These are phyloP conservation scores for Botrytis hyacinthi DNA, from an alignment of 2,329 filamentous ascomycete genomes.

Conservation along the genomic window DNA sequence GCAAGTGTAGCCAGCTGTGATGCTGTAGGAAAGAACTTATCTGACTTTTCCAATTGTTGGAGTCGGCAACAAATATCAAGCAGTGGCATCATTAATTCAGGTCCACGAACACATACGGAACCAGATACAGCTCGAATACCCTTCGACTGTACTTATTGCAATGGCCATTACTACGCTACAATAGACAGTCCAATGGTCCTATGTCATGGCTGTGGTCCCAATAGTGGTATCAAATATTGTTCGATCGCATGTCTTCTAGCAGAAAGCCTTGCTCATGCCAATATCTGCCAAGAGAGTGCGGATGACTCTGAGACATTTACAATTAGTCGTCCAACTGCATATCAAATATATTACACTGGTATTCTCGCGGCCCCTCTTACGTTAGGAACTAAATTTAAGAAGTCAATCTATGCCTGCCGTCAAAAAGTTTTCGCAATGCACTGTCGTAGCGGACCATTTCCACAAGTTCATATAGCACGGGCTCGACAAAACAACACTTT, in stretches of 20 bases:
- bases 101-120: not conserved
- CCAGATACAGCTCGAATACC: not conserved
- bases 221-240: conserved; percentile 30
- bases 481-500: conserved; percentile 19
- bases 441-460: conserved; percentile 29
- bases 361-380: not conserved
- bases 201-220: conserved; percentile 31
- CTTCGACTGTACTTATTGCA: conserved; percentile 24
- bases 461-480: conserved; percentile 29
- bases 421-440: conserved; percentile 33
- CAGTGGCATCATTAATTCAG: not conserved
- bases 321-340: conserved; percentile 5
- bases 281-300: conserved; percentile 24
- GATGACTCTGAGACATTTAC: conserved; percentile 1
- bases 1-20: not conserved
- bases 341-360: conserved; percentile 7
- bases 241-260: conserved; percentile 33
- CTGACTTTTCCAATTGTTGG: conserved; percentile 18
- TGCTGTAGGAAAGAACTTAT: not conserved
- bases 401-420: conserved; percentile 28
- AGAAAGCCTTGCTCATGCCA: conserved; percentile 28
- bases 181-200: conserved; percentile 23
- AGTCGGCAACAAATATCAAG: conserved; percentile 1
- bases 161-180: conserved; percentile 4
- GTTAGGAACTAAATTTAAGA: not conserved